These are phyloP conservation scores for Xylariaceae sp. DNA, from an alignment of 2,329 filamentous ascomycete genomes.

Conservation along the genomic window DNA sequence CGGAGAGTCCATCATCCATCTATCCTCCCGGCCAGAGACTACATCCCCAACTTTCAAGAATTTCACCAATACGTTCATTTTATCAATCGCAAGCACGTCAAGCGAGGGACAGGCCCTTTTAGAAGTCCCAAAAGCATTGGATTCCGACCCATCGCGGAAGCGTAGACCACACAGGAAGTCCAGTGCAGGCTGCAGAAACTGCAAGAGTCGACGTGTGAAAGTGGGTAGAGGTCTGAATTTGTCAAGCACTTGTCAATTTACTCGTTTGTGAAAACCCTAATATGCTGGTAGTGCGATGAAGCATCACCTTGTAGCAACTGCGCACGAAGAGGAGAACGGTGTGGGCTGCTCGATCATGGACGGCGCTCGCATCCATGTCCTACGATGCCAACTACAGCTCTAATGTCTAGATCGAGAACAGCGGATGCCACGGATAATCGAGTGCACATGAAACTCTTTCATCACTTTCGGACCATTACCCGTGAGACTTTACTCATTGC, in stretches of 20 bases:
- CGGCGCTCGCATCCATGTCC: background rate
- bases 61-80: conserved; percentile 18
- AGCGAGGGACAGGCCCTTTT: conserved; percentile 7
- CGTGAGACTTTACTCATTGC: conserved; percentile 17
- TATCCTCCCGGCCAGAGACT: background rate
- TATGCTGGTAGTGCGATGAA: conserved; percentile 19
- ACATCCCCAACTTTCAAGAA: conserved; percentile 8
- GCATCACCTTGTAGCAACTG: conserved; percentile 18
- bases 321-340: conserved; percentile 17
- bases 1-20: background rate
- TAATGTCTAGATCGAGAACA: background rate
- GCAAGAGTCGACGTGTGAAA: conserved; percentile 23
- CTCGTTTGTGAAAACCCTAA: background rate
- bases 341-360: conserved; percentile 5
- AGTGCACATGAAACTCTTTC: conserved; percentile 19
- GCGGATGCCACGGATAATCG: conserved; percentile 12
- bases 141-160: conserved; percentile 10
- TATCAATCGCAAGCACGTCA: conserved; percentile 9
- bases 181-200: conserved; percentile 19
- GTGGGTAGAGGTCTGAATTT: conserved; percentile 6
- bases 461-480: conserved; percentile 22
- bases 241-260: background rate
- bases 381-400: background rate
- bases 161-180: conserved; percentile 22
- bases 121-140: conserved; percentile 18